A percentile compares a stretch with the other conserved stretches of the same genome.
Conservation (phyloP, 345 rosid genomes). For the Gossypium longicalyx region DNA sequence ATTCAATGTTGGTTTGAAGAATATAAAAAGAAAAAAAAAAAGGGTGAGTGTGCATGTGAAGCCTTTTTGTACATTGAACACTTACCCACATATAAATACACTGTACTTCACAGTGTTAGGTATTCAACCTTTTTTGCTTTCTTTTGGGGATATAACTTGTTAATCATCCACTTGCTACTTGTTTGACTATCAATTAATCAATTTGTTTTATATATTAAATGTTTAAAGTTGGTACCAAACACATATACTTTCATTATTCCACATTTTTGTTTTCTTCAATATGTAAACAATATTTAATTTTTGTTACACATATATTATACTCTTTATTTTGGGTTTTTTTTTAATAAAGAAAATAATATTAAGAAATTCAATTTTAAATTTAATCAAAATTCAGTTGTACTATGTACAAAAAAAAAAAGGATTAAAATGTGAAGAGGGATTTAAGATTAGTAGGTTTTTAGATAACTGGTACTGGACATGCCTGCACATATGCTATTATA, state of each 20-base stretch:
- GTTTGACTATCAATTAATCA: neutral
- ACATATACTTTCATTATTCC: too few relatives aligned
- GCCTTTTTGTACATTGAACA: neutral
- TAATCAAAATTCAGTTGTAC: too few relatives aligned
- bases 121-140: neutral
- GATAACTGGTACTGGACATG: neutral
- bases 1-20: too few relatives aligned
- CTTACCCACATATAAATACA: neutral
- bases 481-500: neutral
- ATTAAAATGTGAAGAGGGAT: neutral
- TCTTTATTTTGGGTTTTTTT: too few relatives aligned
- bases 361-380: too few relatives aligned
- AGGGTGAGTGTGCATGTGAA: neutral
- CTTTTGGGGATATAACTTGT: neutral
- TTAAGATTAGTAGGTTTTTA: neutral
- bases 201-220: too few relatives aligned
- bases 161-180: conserved; percentile 11
- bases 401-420: neutral
- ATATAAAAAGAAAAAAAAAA: neutral
- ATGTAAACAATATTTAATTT: too few relatives aligned
- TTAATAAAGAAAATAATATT: too few relatives aligned
- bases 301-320: too few relatives aligned
- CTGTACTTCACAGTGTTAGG: conserved; percentile 9
- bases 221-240: too few relatives aligned
- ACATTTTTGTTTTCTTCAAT: too few relatives aligned